Evolutionary conservation across 352 stramenopile genomes (phyloP), one percentile per base, ranked within the genome.

Genomic region (Sclerospora graminicola): DNA sequence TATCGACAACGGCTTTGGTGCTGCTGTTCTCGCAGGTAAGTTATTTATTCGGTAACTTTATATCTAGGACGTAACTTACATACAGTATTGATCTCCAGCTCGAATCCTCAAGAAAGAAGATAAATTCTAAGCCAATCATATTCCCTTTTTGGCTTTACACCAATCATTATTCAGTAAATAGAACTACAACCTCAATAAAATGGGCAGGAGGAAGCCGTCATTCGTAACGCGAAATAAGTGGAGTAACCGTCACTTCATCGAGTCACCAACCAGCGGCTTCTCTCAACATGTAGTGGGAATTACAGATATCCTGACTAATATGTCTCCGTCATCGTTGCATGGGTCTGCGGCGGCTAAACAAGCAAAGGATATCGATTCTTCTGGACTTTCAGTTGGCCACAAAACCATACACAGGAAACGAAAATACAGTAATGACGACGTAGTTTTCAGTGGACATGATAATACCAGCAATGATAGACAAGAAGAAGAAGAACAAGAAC

Each of bases 1-100:
- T 62, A 98, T 99, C 49, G 95, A 99, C 66, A 98, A 98, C 57
- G 95, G 95, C 26, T 98, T 99, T 67, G 95, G 95, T 5, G 95
- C 89, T 4, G 95, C 95, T 7, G 90, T 96, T 0, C 81, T 97
- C 19, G 95, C 93, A 64, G 73, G 80, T 91, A 54, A 47, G 33
- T 18, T 29, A 5, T 9, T 35, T n/a, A 18, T 16, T 16, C n/a
- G n/a, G 30, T 35, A 5, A 19, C 16, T 15, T 16, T 7, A 7
- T 35, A 18, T 35, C 9, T 7, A 35, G 3, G 21, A 26, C 21
- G 21, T 26, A 26, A 7, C 6, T 8, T 19, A 41, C 19, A 49
- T 26, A 21, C 11, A 20, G 47, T 50, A 18, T n/a, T 53, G 29
- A 49, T 24, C 29, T 50, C 10, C 43, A 64, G 59, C 54, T 23